Base-by-base conservation (phyloP, 495 filamentous ascomycete genomes). In the Annulohypoxylon maeteangense region DNA sequence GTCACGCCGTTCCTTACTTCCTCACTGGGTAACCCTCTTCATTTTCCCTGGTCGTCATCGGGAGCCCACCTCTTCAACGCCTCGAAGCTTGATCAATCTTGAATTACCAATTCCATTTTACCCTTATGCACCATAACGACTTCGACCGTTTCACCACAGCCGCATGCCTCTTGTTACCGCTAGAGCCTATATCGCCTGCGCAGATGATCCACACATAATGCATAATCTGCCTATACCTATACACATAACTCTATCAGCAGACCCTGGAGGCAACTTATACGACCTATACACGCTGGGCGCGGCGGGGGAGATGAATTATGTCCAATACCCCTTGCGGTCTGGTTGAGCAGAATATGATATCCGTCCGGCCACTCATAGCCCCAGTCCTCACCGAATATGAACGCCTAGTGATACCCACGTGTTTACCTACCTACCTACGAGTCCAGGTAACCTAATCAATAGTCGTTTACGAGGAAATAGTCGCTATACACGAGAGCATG, bases 1-100 rank as follows among this genome's bases (percentile, higher is more conserved):
- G 54, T 74, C 72, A 78, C 67, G 68, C 73, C 59, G 57, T 70
- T 42, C 51, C 48, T 56, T 61, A 42, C 55, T 55, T 59, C 58
- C 62, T 42, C 18, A 45, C 56, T 71, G 25, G 60, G 53, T 38
- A 57, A 63, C 32, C 57, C 51, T 63, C 32, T 14, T n/a, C 12
- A 2, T 38, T 20, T 29, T 40, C 27, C 45, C 62, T 59, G 38
- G 65, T 62, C 54, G 7, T 44, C 54, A 57, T 51, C 70, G 45
- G 70, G 47, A 64, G 10, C 29, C 29, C 25, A 47, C 58, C 57
- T 53, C 23, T 64, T 60, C 36, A 8, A 56, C 23, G 32, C 32
- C 22, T 45, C 48, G 55, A 51, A 55, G 32, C 36, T 65, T 62
- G 50, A 48, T 20, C 36, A 40, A 53, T 42, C 31, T 27, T 12